A percentile compares a stretch with the other conserved stretches of the same genome.
Conservation (phyloP, 306 rosid genomes). For the Arachis hypogaea region DNA sequence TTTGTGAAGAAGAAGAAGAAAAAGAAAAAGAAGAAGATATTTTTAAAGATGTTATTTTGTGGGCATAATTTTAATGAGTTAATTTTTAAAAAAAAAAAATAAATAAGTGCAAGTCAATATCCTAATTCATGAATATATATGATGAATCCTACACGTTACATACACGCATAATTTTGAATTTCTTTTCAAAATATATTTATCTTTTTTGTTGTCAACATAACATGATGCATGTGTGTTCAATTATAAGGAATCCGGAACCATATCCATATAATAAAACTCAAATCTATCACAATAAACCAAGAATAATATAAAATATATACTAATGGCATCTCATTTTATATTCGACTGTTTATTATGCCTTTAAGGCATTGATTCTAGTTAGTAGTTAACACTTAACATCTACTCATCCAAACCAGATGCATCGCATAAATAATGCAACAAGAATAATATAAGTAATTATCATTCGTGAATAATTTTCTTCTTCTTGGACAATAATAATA, state of each 20-base stretch:
- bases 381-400: neutral
- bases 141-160: too few relatives aligned
- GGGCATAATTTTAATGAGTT: too few relatives aligned
- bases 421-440: neutral
- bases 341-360: neutral
- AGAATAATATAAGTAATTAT: neutral
- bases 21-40: too few relatives aligned
- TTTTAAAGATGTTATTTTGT: too few relatives aligned
- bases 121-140: too few relatives aligned
- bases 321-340: slow-evolving; percentile 15
- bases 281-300: slow-evolving; percentile 8
- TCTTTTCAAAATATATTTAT: too few relatives aligned
- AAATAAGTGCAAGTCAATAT: too few relatives aligned
- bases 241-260: slow-evolving; percentile 37
- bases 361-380: slow-evolving; percentile 7
- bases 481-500: neutral
- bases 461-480: neutral
- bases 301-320: slow-evolving; percentile 1
- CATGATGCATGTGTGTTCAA: neutral
- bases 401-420: neutral
- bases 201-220: neutral
- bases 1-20: too few relatives aligned
- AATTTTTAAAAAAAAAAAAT: too few relatives aligned
- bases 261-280: slow-evolving; percentile 1
- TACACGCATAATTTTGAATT: too few relatives aligned